These are phyloP conservation scores for Heliamphora exappendiculata DNA, from an alignment of 148 eudicot genomes.

Conservation along the genomic window DNA sequence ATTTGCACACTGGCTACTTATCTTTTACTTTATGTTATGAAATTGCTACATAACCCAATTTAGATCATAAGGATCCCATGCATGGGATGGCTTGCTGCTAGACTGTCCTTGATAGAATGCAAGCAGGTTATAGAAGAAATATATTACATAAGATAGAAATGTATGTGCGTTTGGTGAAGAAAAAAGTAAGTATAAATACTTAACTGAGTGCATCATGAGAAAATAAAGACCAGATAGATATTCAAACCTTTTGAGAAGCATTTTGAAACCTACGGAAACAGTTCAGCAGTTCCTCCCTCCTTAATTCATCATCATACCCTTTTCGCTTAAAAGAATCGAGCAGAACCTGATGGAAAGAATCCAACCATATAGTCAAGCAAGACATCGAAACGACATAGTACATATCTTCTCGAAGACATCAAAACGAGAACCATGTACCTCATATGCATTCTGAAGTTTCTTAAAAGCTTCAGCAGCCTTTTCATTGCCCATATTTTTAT, in stretches of 20 bases:
- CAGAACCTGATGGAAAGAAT: conserved; percentile 41
- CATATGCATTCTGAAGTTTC: conserved; percentile 98
- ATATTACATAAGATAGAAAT: neutral
- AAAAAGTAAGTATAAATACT: neutral
- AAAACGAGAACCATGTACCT: conserved; percentile 38
- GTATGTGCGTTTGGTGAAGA: neutral
- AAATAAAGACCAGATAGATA: neutral
- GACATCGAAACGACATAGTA: neutral
- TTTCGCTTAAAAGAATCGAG: conserved; percentile 78
- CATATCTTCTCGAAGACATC: neutral
- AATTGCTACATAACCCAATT: no score
- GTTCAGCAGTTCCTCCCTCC: conserved; percentile 79
- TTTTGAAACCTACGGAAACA: conserved; percentile 70
- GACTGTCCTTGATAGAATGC: no score
- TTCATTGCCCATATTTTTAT: conserved; percentile 99
- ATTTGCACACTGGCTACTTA: no score
- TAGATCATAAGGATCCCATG: no score
- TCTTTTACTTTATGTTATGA: no score
- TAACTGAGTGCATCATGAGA: neutral
- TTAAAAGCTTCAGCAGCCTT: conserved; percentile 99
- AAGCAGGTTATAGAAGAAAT: neutral
- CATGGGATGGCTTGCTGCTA: no score
- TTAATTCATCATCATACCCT: conserved; percentile 84
- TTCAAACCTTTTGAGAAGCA: conserved; percentile 61
- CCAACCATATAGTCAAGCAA: conserved; percentile 4